Conservation (phyloP, 2,329 filamentous ascomycete genomes). For the Calonectria multiphialidica region DNA sequence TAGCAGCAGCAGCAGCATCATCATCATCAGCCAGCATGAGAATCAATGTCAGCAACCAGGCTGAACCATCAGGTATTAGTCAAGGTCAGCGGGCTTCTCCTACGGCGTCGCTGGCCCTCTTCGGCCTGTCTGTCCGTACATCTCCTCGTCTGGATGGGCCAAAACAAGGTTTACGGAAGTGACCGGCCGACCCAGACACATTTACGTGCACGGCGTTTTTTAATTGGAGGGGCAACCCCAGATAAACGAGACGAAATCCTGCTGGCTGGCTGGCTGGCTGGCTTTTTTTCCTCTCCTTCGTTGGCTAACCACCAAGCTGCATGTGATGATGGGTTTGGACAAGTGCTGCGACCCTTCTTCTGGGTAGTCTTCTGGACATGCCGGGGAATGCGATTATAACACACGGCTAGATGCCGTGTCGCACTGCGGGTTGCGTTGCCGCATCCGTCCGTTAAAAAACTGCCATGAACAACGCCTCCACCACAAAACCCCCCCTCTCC, state of each 20-base stretch:
- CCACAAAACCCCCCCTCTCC: neutral
- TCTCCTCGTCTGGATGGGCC: neutral
- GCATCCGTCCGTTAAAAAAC: neutral
- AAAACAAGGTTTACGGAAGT: slow-evolving; percentile 5
- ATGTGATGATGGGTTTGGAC: neutral
- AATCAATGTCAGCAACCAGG: slow-evolving; percentile 1
- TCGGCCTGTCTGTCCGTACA: neutral
- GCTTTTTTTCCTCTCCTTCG: neutral
- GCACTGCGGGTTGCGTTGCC: neutral
- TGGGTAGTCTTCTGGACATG: neutral
- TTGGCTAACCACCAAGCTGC: neutral
- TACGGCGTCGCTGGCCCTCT: neutral
- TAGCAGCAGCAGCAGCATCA: too few species aligned
- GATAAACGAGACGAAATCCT: slow-evolving; percentile 9
- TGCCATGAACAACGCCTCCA: neutral
- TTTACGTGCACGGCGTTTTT: neutral
- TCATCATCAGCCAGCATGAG: slow-evolving; percentile 32
- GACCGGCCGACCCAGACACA: neutral
- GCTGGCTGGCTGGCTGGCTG: neutral
- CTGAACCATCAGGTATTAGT: neutral
- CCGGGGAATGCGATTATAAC: neutral
- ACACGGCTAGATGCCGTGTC: neutral
- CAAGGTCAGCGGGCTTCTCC: slow-evolving; percentile 1
- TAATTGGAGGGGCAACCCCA: slow-evolving; percentile 8
- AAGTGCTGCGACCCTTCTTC: neutral